Evolutionary conservation across 1,139 yeast genomes (phyloP).

Genomic region (Blastobotrys capitulatus): DNA sequence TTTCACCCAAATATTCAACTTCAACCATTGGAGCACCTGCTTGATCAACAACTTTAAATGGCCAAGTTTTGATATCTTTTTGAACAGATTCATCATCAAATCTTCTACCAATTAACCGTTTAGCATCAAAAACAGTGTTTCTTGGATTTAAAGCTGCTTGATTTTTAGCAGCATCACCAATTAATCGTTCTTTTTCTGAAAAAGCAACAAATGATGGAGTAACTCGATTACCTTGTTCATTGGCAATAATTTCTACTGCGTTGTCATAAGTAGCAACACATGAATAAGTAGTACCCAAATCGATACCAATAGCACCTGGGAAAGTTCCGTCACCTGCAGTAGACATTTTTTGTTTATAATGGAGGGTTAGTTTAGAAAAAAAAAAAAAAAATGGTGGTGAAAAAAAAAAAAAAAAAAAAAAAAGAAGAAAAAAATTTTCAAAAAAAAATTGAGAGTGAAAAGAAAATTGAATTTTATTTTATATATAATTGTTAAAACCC

Average conservation of each 20-base stretch:
- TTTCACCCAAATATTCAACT: conserved; percentile 91
- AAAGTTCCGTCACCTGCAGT: conserved; percentile 78
- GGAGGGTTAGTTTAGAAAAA: conserved; percentile 6
- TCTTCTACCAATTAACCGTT: conserved; percentile 96
- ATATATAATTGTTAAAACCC: too few relatives aligned
- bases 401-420: conserved; percentile 9
- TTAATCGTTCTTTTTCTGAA: conserved; percentile 95
- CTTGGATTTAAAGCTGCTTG: conserved; percentile 97
- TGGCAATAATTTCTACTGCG: conserved; percentile 86
- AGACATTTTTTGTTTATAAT: conserved; percentile 18
- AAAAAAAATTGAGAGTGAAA: neutral
- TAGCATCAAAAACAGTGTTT: conserved; percentile 96
- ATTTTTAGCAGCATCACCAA: conserved; percentile 99
- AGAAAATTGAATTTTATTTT: too few relatives aligned
- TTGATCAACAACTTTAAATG: conserved; percentile 85
- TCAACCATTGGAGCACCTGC: conserved; percentile 86
- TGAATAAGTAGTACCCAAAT: conserved; percentile 87
- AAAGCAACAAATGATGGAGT: conserved; percentile 98
- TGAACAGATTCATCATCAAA: conserved; percentile 87
- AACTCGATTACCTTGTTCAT: conserved; percentile 99
- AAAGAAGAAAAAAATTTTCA: neutral
- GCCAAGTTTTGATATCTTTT: conserved; percentile 96
- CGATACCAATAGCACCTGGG: conserved; percentile 99
- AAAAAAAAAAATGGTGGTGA: conserved; percentile 12
- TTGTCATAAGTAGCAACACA: conserved; percentile 84